These are phyloP conservation scores for Nidula microcarpa DNA, from an alignment of 768 basidiomycete genomes.

Conservation along the genomic window DNA sequence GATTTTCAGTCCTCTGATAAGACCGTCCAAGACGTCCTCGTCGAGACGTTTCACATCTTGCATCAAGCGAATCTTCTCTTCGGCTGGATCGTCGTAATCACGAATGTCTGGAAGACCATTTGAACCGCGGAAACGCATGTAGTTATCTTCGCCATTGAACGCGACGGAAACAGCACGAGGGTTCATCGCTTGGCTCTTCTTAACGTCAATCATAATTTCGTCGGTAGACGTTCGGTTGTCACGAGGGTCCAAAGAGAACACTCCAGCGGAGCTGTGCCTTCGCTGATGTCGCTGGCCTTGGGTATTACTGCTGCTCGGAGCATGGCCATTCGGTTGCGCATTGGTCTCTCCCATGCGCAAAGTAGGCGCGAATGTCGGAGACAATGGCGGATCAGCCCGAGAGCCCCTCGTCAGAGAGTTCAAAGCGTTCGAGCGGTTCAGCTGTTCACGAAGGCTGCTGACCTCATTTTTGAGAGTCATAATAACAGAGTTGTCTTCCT, in stretches of 20 bases:
- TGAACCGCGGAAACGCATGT: slow-evolving; percentile 53
- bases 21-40: slow-evolving; percentile 87
- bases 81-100: slow-evolving; percentile 82
- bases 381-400: slow-evolving; percentile 68
- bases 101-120: slow-evolving; percentile 71
- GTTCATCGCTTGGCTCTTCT: slow-evolving; percentile 65
- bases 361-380: slow-evolving; percentile 83
- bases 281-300: slow-evolving; percentile 64
- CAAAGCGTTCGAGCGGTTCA: slow-evolving; percentile 92
- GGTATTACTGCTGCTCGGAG: slow-evolving; percentile 13
- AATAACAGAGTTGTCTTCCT: slow-evolving; percentile 86
- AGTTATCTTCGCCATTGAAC: slow-evolving; percentile 78
- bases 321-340: slow-evolving; percentile 35
- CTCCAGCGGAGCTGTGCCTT: slow-evolving; percentile 84
- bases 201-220: slow-evolving; percentile 73
- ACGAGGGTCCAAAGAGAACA: slow-evolving; percentile 54
- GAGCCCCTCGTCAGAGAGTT: slow-evolving; percentile 77
- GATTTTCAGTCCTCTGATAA: slow-evolving; percentile 90
- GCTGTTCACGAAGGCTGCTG: slow-evolving; percentile 87
- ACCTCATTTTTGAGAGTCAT: slow-evolving; percentile 90
- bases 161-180: slow-evolving; percentile 88
- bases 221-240: slow-evolving; percentile 75
- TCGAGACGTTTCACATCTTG: slow-evolving; percentile 88
- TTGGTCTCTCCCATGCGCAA: slow-evolving; percentile 55
- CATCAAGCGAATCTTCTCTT: slow-evolving; percentile 93